phyloP scores from a whole-genome alignment of 106 monocot genomes.

The Hemerocallis citrina region DNA sequence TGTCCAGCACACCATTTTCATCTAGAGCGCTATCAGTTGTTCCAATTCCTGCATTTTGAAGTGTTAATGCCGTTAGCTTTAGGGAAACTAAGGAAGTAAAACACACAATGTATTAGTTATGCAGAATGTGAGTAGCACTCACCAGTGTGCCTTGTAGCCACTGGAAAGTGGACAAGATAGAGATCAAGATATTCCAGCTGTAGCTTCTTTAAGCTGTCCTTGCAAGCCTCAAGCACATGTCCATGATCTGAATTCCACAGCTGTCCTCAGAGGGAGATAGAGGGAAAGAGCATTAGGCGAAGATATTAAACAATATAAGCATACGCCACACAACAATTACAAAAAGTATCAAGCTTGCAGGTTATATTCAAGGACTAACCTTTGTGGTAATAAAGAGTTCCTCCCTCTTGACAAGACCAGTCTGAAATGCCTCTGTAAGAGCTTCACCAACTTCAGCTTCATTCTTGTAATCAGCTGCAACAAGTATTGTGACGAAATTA shows the following conservation, averaged over 20 bases:
- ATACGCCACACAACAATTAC: no score
- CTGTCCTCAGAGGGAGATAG: slow-evolving; percentile 23
- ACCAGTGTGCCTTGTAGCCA: slow-evolving; percentile 89
- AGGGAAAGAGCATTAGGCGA: neutral
- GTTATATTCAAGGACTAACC: slow-evolving; percentile 19
- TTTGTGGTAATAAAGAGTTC: slow-evolving; percentile 93
- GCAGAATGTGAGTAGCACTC: neutral
- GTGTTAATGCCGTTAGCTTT: neutral
- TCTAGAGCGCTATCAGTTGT: slow-evolving; percentile 72
- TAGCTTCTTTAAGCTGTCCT: slow-evolving; percentile 92
- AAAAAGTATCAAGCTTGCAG: neutral
- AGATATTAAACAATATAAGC: neutral
- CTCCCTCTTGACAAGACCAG: slow-evolving; percentile 82
- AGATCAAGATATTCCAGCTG: slow-evolving; percentile 92
- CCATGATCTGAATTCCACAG: slow-evolving; percentile 98
- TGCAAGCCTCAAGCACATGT: slow-evolving; percentile 88
- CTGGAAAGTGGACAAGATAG: slow-evolving; percentile 91
- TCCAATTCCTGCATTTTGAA: slow-evolving; percentile 57
- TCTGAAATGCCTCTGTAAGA: slow-evolving; percentile 70
- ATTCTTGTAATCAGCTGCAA: slow-evolving; percentile 89
- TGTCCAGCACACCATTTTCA: slow-evolving; percentile 86
- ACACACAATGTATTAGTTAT: neutral
- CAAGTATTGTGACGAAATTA: neutral
- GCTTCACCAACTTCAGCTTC: slow-evolving; percentile 93
- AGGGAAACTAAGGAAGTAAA: neutral